Percentiles rank a stretch among this genome's conserved stretches.
phyloP scores from a whole-genome alignment of 768 basidiomycete genomes.

The Sarcomyxa edulis region DNA sequence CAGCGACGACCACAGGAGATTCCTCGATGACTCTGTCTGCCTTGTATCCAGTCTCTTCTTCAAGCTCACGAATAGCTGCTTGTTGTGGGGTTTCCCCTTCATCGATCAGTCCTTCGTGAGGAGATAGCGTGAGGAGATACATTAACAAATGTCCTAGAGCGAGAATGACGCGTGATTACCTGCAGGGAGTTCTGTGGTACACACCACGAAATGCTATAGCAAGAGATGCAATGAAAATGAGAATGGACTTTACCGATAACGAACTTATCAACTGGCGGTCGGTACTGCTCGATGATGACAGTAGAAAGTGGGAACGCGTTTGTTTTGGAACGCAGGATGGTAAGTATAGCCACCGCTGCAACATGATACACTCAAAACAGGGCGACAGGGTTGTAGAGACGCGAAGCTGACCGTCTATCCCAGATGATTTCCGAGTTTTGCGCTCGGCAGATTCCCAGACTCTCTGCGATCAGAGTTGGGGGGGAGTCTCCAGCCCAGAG shows the following conservation, averaged over 20 bases:
- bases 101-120: slow-evolving; percentile 67
- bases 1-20: slow-evolving; percentile 56
- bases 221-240: slow-evolving; percentile 2
- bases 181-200: slow-evolving; percentile 31
- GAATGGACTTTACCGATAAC: slow-evolving; percentile 52
- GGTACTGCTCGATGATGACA: slow-evolving; percentile 87
- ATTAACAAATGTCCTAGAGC: no score
- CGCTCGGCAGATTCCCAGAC: slow-evolving; percentile 90
- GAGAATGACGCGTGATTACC: no score
- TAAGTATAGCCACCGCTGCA: slow-evolving; percentile 79
- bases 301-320: slow-evolving; percentile 71
- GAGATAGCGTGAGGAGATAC: slow-evolving; percentile 4
- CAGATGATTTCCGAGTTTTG: slow-evolving; percentile 69
- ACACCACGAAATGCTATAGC: slow-evolving; percentile 52
- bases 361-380: neutral
- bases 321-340: slow-evolving; percentile 72
- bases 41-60: slow-evolving; percentile 90
- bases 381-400: neutral
- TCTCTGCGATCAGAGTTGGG: slow-evolving; percentile 37
- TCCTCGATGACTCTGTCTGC: slow-evolving; percentile 59
- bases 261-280: slow-evolving; percentile 77
- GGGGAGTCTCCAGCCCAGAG: neutral
- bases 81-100: slow-evolving; percentile 76
- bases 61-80: slow-evolving; percentile 82
- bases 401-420: slow-evolving; percentile 64